These are phyloP conservation scores for Spathaspora sp. DNA, from an alignment of 805 yeast genomes.

Conservation along the genomic window DNA sequence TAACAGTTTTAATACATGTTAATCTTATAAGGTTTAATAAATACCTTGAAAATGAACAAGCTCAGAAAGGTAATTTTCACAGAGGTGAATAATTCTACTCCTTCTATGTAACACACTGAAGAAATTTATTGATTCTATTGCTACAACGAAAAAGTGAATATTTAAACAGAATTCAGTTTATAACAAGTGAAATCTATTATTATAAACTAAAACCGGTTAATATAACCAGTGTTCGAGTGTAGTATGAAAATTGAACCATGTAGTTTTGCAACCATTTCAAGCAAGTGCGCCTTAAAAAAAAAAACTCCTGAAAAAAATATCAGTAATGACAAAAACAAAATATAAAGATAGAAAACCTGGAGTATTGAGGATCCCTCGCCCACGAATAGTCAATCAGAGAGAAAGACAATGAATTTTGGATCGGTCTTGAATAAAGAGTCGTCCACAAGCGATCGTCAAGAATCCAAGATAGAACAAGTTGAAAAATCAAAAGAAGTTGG, in stretches of 20 bases:
- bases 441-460: conserved; percentile 19
- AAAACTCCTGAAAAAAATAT: not conserved
- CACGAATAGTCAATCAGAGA: not conserved
- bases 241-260: not conserved
- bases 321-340: not conserved
- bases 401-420: conserved; percentile 31
- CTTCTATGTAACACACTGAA: conserved; percentile 82
- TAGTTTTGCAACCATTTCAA: no score
- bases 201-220: no score
- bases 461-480: conserved; percentile 15
- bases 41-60: no score
- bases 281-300: not conserved
- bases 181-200: no score
- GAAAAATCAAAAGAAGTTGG: conserved; percentile 1
- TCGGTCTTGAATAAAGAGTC: conserved; percentile 33
- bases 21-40: no score
- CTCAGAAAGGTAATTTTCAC: no score
- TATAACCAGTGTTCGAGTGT: no score
- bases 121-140: conserved; percentile 86
- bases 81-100: no score
- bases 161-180: not conserved
- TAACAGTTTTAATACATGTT: no score
- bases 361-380: not conserved
- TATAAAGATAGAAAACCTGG: not conserved
- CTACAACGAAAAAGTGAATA: conserved; percentile 43